Percentiles rank a stretch among this genome's conserved stretches.
phyloP scores from a whole-genome alignment of 1,139 yeast genomes.

The Yueomyces sp. region DNA sequence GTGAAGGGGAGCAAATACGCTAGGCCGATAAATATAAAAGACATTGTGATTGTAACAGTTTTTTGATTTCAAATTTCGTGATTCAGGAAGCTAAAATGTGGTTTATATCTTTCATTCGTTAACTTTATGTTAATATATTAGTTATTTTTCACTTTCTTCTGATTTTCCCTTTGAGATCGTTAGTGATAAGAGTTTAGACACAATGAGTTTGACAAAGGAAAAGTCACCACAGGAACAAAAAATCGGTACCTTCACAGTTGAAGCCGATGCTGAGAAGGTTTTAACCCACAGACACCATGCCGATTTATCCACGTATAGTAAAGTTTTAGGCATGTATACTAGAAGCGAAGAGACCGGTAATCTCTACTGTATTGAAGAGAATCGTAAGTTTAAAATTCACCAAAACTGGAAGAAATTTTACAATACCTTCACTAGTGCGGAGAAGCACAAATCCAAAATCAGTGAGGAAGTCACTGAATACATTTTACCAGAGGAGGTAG shows the following conservation, averaged over 20 bases:
- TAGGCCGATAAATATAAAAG: too few species aligned
- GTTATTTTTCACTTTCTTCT: too few species aligned
- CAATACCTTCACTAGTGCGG: slow-evolving; percentile 3
- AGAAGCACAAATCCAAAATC: slow-evolving; percentile 6
- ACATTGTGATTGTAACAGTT: too few species aligned
- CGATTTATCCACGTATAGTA: slow-evolving; percentile 27
- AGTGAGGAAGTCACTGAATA: slow-evolving; percentile 13
- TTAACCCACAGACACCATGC: slow-evolving; percentile 2
- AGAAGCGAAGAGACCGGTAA: slow-evolving; percentile 12
- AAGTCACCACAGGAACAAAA: neutral
- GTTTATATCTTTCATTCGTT: too few species aligned
- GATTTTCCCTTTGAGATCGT: too few species aligned
- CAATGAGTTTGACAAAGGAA: neutral
- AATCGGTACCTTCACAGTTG: neutral
- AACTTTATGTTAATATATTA: too few species aligned
- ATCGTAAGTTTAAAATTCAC: slow-evolving; percentile 18
- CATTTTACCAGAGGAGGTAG: slow-evolving; percentile 8
- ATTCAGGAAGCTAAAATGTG: too few species aligned
- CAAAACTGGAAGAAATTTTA: slow-evolving; percentile 18
- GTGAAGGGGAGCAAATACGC: too few species aligned
- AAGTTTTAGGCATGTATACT: slow-evolving; percentile 25
- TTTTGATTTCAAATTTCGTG: too few species aligned
- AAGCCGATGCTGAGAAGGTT: neutral
- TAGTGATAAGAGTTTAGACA: neutral
- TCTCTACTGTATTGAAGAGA: slow-evolving; percentile 19